These are phyloP conservation scores for Silene vulgaris DNA, from an alignment of 179 eudicot genomes.

Conservation along the genomic window DNA sequence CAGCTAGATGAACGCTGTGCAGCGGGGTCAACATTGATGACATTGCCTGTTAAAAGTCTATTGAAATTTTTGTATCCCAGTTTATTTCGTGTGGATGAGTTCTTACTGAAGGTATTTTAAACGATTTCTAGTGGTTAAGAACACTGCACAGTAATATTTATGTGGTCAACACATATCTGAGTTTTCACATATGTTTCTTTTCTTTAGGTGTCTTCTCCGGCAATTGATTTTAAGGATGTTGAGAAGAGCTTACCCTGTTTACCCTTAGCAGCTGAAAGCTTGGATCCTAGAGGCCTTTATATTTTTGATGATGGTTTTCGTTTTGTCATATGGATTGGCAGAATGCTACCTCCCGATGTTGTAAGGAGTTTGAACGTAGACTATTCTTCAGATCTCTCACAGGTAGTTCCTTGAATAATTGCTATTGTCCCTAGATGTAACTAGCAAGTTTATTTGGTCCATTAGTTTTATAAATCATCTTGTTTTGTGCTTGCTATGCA, in stretches of 20 bases:
- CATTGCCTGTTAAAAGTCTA: constrained; percentile 72
- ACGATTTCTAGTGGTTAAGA: neutral
- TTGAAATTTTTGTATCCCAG: constrained; percentile 79
- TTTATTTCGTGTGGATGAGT: constrained; percentile 73
- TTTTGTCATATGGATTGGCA: constrained; percentile 91
- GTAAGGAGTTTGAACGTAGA: constrained; percentile 64
- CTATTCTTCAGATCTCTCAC: constrained; percentile 59
- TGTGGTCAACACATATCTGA: constrained; percentile 20
- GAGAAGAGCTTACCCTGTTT: constrained; percentile 60
- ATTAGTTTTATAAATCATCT: neutral
- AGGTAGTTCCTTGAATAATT: constrained; percentile 39
- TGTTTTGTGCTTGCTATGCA: neutral
- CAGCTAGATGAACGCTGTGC: constrained; percentile 94
- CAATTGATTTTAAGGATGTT: constrained; percentile 37
- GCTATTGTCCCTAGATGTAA: neutral
- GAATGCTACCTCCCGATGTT: constrained; percentile 72
- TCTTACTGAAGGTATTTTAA: constrained; percentile 52
- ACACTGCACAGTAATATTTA: constrained; percentile 4
- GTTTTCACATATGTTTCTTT: constrained; percentile 10
- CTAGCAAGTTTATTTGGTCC: neutral
- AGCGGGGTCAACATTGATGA: constrained; percentile 83
- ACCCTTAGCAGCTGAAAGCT: constrained; percentile 73
- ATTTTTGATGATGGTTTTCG: constrained; percentile 86
- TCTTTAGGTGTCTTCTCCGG: constrained; percentile 38
- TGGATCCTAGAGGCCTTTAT: constrained; percentile 84